These are phyloP conservation scores for Prototheca cutis DNA, from an alignment of 163 green algal species.

Conservation along the genomic window DNA sequence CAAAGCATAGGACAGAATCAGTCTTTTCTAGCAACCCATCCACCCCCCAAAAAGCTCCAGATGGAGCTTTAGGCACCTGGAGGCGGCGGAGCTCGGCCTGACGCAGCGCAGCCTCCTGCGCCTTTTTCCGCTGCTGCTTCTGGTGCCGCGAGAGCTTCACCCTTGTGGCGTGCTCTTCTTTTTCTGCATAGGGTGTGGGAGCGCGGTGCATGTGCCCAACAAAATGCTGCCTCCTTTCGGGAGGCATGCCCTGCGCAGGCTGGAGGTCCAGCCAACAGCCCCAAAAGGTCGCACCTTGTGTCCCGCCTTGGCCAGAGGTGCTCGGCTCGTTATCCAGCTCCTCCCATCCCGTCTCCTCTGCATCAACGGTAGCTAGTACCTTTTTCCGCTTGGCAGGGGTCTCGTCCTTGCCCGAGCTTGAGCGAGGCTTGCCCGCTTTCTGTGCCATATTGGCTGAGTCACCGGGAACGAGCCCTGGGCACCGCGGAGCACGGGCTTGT, in stretches of 20 bases:
- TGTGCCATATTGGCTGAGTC: too few species aligned
- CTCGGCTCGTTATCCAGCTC: background rate
- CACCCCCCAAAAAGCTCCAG: too few species aligned
- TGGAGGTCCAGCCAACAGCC: too few species aligned
- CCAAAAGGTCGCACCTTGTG: too few species aligned
- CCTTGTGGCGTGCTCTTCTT: background rate
- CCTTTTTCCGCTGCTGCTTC: constrained; percentile 47
- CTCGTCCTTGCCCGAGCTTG: background rate
- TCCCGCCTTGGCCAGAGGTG: too few species aligned
- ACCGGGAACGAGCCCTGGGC: too few species aligned
- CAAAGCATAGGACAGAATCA: too few species aligned
- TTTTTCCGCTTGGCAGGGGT: background rate
- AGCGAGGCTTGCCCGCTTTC: background rate
- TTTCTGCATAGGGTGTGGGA: background rate
- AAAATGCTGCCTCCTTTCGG: too few species aligned
- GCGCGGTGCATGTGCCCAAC: too few species aligned
- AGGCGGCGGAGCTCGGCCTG: constrained; percentile 32
- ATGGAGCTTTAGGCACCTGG: constrained; percentile 14
- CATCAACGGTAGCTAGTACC: background rate
- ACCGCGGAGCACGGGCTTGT: too few species aligned
- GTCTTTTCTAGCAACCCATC: too few species aligned
- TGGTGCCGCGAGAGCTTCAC: constrained; percentile 22
- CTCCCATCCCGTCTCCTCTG: background rate
- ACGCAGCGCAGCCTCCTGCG: constrained; percentile 50
- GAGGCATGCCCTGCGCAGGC: too few species aligned